Base-by-base conservation (phyloP, 441 rosid species). In the Populus trichocarpa region DNA sequence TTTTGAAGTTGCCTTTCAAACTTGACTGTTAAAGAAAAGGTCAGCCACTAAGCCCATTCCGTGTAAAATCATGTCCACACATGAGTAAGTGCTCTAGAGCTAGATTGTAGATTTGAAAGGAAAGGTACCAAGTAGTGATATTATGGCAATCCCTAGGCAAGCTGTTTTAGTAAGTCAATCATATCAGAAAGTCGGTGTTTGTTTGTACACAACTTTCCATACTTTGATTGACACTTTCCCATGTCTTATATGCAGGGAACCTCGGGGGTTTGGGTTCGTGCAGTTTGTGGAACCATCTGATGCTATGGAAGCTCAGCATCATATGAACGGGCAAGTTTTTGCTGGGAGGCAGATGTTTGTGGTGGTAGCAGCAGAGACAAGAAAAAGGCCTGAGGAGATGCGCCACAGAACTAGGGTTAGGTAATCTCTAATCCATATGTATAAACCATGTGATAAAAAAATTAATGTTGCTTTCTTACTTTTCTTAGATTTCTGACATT, bases 321-420 rank as follows among this genome's bases (percentile, higher is more conserved):
- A 92, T 70, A 91, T 96, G 99, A 88, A 96, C 79, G 93, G 99
- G 66, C 89, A 91, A 77, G 81, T 85, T 11, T 90, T 94, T 89
- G 97, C 87, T 80, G 97, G 97, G 67, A 90, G 97, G 85, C 95
- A 91, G 87, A 88, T 96, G 38, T 87, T 97, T 25, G 98, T 96
- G 46, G 99, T 96, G 69, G 81, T 96, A 64, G 99, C 99, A 75
- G 86, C 97, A 28, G 99, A 96, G 84, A 82, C 92, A 30, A 89
- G 99, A 91, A 96, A 96, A 87, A 96, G 95, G 84, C 99, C 99
- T 0, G 98, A 94, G 88, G 98, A 96, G 82, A 96, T 96, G 98
- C 93, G 98, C 36, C 94, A 85, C 0, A 91, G 86, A 86, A n/a
- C 88, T 66, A 89, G 96, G 84, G 23, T 67, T 26, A 89, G 97